phyloP scores from a whole-genome alignment of 1,139 yeast genomes.

The Hansenula sp. region DNA sequence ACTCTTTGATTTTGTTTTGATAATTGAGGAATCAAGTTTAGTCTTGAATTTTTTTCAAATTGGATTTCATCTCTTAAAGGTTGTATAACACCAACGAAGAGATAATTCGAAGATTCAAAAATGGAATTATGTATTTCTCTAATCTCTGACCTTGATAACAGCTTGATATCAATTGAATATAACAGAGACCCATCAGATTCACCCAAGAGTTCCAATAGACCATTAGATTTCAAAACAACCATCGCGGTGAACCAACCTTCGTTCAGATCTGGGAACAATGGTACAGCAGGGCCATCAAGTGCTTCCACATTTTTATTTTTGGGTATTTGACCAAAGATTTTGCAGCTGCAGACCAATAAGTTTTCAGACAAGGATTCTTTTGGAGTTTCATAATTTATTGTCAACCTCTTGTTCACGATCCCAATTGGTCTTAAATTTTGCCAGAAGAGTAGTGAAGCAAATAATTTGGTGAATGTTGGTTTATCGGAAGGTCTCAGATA shows the following conservation, averaged over 20 bases:
- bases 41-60: conserved; percentile 7
- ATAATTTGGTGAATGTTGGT: conserved; percentile 42
- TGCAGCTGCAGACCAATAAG: conserved; percentile 60
- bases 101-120: conserved; percentile 53
- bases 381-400: conserved; percentile 4
- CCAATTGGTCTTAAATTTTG: conserved; percentile 57
- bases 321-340: conserved; percentile 59
- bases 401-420: conserved; percentile 34
- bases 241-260: conserved; percentile 76
- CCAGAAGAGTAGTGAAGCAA: conserved; percentile 61
- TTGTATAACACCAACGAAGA: conserved; percentile 55
- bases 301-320: conserved; percentile 39
- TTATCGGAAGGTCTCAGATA: conserved; percentile 43
- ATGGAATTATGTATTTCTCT: conserved; percentile 67
- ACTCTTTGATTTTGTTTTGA: conserved; percentile 5
- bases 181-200: conserved; percentile 68
- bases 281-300: conserved; percentile 42
- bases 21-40: conserved; percentile 11
- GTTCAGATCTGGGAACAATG: conserved; percentile 33
- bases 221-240: conserved; percentile 69
- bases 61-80: conserved; percentile 37
- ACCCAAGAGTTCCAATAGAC: conserved; percentile 56
- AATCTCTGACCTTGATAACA: conserved; percentile 60
- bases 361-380: conserved; percentile 22
- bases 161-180: conserved; percentile 56